Evolutionary conservation across 2,329 filamentous ascomycete species (phyloP), one percentile per base, ranked within the genome.

Genomic region (Penicillium sp.): DNA sequence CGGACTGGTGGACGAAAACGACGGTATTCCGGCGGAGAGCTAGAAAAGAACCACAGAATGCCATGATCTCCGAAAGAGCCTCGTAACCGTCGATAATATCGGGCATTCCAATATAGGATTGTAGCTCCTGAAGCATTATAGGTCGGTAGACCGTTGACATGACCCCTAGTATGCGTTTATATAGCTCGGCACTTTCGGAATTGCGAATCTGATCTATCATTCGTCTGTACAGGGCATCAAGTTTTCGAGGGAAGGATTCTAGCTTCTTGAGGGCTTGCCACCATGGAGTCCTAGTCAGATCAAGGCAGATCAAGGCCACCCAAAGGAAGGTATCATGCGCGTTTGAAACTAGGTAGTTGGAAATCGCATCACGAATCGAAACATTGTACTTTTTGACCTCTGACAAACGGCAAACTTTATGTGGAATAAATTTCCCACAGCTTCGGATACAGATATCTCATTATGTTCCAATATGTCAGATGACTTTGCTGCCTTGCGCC

Each of bases 241-340:
- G n/a, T 39, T 16, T 11, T 19, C n/a, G 37, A 21, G 37, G 37
- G 8, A 39, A 39, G 3, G 37, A 16, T 39, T 19, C n/a, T 39
- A 39, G 37, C 8, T 39, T 39, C 9, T 21, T 19, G n/a, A 39
- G 37, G 8, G 37, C 37, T 1, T 39, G n/a, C 37, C 37, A 19
- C 7, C 37, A n/a, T 25, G 39, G 35, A 21, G 25, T 26, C 13
- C 19, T 42, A 14, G 37, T 19, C 10, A 54, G 52, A 23, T 54
- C 52, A 1, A 42, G 27, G 5, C 29, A 35, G 21, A 48, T 25
- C 13, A 54, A 44, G 8, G 52, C 44, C 14, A 54, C 52, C 52
- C 44, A 48, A 16, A 54, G 52, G n/a, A 82, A 68, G 80, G 53
- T 55, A 19, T 37, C 50, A 16, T 52, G 23, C 10, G 53, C 46